Base-by-base conservation (phyloP, 2,329 filamentous ascomycete species). In the Aspergillus alliaceus region DNA sequence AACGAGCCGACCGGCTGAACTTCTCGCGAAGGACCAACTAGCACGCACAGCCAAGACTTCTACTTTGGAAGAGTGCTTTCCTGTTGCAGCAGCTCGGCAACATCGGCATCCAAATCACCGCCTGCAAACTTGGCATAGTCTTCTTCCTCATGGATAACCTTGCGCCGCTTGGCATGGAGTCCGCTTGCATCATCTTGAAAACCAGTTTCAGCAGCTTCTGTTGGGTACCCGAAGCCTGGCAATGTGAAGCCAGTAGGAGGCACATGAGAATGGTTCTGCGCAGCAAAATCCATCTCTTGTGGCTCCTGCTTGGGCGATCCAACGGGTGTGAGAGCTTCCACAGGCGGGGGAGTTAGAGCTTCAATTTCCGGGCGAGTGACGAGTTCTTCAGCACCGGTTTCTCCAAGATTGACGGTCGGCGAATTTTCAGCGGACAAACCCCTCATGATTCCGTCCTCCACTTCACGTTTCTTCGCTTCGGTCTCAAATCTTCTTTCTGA, bases 361-460 rank as follows among this genome's bases (percentile, higher is more conserved):
- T 98, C 93, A 56, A 96, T 83, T 64, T 93, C 86, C 1, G 93
- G 93, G 32, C 91, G 86, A 52, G 59, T n/a, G 14, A 65, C 47
- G 73, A 75, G 34, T 40, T 71, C 64, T n/a, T 65, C 60, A 8
- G 47, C 57, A 9, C 68, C 64, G 37, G 66, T 64, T 31, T 73
- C 74, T 39, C 68, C 69, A n/a, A 75, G 59, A 64, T 80, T 69
- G 49, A 79, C 74, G 8, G 79, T 77, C 2, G 80, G 78, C 3
- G 80, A 76, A 9, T 84, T 79, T 8, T 86, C 83, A 1, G 85
- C 83, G 14, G 86, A 86, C 22, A 96, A 82, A 8, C 90, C 91
- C 51, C 89, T 86, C 84, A 99, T 91, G 64, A 99, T 98, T 49
- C 86, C 88, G 63, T 93, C 86, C 74, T 99, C 95, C 7, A 99